Percentiles rank a stretch among this genome's conserved stretches.
phyloP scores from a whole-genome alignment of 371 early-diverging fungal genomes.

The Thermomucor indicae-seudaticae region DNA sequence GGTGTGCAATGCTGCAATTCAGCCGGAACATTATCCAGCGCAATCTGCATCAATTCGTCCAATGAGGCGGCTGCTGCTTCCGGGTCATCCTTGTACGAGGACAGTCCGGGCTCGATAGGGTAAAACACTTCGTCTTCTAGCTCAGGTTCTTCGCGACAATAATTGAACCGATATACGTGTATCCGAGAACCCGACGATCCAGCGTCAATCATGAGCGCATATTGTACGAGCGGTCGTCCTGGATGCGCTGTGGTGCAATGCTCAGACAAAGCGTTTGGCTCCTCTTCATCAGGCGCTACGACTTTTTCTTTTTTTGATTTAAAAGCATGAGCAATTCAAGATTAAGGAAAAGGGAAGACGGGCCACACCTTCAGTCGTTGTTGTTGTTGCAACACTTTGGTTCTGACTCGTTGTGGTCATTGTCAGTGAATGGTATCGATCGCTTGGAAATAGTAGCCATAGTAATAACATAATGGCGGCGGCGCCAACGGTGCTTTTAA shows the following conservation, averaged over 20 bases:
- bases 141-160: conserved; percentile 69
- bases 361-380: no score
- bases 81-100: conserved; percentile 63
- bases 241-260: conserved; percentile 60
- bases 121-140: conserved; percentile 86
- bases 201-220: conserved; percentile 89
- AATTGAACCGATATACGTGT: conserved; percentile 89
- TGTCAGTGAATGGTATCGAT: conserved; percentile 4
- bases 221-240: conserved; percentile 57
- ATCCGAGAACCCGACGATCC: conserved; percentile 97
- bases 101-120: conserved; percentile 84
- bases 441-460: conserved; percentile 12
- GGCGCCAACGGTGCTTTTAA: conserved; percentile 7
- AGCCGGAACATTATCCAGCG: conserved; percentile 58
- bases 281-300: no score
- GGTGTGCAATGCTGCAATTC: conserved; percentile 80
- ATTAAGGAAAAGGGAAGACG: no score
- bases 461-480: conserved; percentile 13
- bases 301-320: conserved; percentile 5
- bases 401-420: neutral
- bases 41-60: conserved; percentile 73
- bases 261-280: no score
- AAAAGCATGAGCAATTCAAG: neutral
- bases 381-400: neutral
- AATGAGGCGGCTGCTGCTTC: conserved; percentile 78